Percentiles rank a stretch among this genome's conserved stretches.
phyloP scores from a whole-genome alignment of 495 filamentous ascomycete genomes.

The Penicillium parvum region DNA sequence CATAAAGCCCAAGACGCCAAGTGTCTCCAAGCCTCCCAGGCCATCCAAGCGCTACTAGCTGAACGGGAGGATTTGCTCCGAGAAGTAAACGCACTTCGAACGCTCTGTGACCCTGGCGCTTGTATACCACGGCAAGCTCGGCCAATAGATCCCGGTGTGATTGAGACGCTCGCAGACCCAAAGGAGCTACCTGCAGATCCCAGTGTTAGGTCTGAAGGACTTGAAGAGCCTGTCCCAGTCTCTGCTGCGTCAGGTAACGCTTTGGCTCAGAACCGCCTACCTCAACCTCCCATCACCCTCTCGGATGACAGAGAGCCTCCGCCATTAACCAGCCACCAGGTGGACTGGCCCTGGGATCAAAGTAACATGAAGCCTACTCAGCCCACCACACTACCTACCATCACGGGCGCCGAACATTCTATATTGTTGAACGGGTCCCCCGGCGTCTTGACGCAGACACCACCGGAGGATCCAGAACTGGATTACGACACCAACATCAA shows the following conservation, averaged over 20 bases:
- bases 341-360: not conserved
- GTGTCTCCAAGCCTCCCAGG: not conserved
- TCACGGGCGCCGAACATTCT: not conserved
- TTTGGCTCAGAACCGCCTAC: too few relatives aligned
- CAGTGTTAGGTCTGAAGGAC: not conserved
- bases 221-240: not conserved
- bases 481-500: not conserved
- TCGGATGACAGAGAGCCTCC: too few relatives aligned
- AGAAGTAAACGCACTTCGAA: slow-evolving; percentile 10
- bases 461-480: not conserved
- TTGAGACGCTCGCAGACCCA: slow-evolving; percentile 4
- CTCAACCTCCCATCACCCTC: too few relatives aligned
- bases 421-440: slow-evolving; percentile 3
- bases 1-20: slow-evolving; percentile 11
- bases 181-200: not conserved
- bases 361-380: not conserved
- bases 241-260: too few relatives aligned
- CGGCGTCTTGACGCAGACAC: not conserved
- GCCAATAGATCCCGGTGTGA: slow-evolving; percentile 11
- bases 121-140: slow-evolving; percentile 11
- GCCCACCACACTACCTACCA: not conserved
- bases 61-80: slow-evolving; percentile 12
- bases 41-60: slow-evolving; percentile 2
- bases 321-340: too few relatives aligned
- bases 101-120: slow-evolving; percentile 6